Evolutionary conservation across 805 yeast genomes (phyloP).

Genomic region (Yamadazyma insecticola): DNA sequence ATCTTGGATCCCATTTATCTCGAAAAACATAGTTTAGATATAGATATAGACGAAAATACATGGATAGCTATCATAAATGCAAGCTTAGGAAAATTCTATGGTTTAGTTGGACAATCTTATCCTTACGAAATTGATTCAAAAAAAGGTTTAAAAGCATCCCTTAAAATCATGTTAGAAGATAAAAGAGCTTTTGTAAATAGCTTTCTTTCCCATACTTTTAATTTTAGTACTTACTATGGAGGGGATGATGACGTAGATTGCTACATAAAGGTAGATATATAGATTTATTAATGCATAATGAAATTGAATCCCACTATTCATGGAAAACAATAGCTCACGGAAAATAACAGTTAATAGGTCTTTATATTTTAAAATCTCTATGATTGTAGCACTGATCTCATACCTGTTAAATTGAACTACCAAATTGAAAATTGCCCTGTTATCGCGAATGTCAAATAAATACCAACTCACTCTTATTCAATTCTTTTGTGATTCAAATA

Average conservation of each 20-base stretch:
- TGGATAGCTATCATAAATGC: conserved; percentile 25
- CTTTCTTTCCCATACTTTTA: conserved; percentile 26
- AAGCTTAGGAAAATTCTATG: conserved; percentile 24
- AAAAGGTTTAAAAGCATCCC: conserved; percentile 11
- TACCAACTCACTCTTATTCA: background rate
- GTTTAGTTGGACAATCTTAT: conserved; percentile 29
- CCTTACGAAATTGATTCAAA: conserved; percentile 23
- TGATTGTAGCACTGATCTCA: too few species aligned
- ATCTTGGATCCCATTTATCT: conserved; percentile 5
- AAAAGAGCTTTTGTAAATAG: conserved; percentile 24
- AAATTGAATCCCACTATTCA: background rate
- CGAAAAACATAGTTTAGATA: conserved; percentile 1
- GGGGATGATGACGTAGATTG: conserved; percentile 8
- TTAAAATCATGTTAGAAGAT: conserved; percentile 29
- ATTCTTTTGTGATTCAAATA: background rate
- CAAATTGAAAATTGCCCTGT: background rate
- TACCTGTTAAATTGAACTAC: too few species aligned
- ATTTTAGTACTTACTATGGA: conserved; percentile 21
- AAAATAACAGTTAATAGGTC: too few species aligned
- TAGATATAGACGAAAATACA: conserved; percentile 24
- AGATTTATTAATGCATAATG: too few species aligned
- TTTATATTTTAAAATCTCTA: too few species aligned
- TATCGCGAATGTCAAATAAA: background rate
- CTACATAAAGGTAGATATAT: conserved; percentile 1
- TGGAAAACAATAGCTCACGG: background rate